phyloP scores from a whole-genome alignment of 2,329 filamentous ascomycete species.

The Trichoderma gracile region DNA sequence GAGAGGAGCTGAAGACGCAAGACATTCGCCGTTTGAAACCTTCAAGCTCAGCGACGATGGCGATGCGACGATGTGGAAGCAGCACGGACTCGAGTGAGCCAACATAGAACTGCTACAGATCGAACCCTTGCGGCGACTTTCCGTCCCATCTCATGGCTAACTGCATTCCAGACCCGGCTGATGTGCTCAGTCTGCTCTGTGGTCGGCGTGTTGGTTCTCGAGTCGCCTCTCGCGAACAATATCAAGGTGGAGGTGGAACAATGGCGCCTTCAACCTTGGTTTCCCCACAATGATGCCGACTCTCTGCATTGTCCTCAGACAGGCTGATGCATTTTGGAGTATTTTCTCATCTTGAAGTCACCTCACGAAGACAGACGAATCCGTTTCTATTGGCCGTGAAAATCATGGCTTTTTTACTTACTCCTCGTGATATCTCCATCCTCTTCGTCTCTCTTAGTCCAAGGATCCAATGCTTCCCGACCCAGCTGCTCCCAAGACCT shows the following conservation, averaged over 20 bases:
- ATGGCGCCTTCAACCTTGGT: background rate
- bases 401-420: background rate
- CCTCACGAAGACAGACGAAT: background rate
- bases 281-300: background rate
- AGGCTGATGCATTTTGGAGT: background rate
- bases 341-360: background rate
- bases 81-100: background rate
- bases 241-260: conserved; percentile 20
- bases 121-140: background rate
- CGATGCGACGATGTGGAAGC: background rate
- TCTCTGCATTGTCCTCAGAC: conserved; percentile 17
- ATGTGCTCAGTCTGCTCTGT: background rate
- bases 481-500: background rate
- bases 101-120: too few species aligned
- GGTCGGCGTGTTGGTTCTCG: background rate
- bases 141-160: background rate
- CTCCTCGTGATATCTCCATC: background rate
- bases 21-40: background rate
- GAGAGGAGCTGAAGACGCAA: background rate
- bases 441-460: background rate
- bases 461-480: background rate
- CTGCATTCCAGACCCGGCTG: background rate
- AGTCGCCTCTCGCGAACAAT: conserved; percentile 18
- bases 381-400: background rate
- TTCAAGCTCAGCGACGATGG: background rate